Evolutionary conservation across 805 yeast species (phyloP), one percentile per base, ranked within the genome.

Genomic region (Millerago galiae): DNA sequence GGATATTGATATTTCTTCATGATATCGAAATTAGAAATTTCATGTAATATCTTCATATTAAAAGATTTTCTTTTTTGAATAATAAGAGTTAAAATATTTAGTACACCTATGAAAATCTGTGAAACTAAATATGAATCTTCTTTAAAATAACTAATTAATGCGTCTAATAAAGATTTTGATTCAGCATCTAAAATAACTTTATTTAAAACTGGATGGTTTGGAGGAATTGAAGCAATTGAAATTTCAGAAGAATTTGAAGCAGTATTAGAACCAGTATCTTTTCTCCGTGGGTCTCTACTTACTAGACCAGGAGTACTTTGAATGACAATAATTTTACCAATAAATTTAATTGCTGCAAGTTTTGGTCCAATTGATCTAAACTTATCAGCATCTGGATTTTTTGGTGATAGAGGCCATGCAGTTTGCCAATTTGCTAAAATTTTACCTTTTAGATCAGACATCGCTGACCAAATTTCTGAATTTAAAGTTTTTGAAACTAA

Each of bases 341-440:
- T 74, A 45, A 90, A 79, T 61, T 83, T 86, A 40, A 82, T 66
- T n/a, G 83, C 68, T 25, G 90, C 81, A n/a, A 84, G 63, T 59
- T 75, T 79, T 37, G 79, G 66, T 12, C 83, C 78, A 31, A 79
- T 61, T 37, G 78, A 72, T 58, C 80, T 71, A 29, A 66, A 54
- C 26, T 62, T 65, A 43, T 59, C 59, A 5, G 49, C 18, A 16
- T 53, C 48, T 8, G 50, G 48, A 24, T 48, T 40, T 12, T 43
- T 40, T 35, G 68, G 66, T 41, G 64, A 59, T 42, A 78, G 67
- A 4, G 87, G 88, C 51, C 69, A 79, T 8, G 73, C 50, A 4
- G 77, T 59, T 17, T 71, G 74, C 79, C 87, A 86, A 44, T 77
- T 71, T 9, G 68, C 61, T n/a, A 84, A 59, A n/a, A 87, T 67